Evolutionary conservation across 1,284 basidiomycete genomes (phyloP), one percentile per base, ranked within the genome.

Genomic region (Ganoderma lingzhi): DNA sequence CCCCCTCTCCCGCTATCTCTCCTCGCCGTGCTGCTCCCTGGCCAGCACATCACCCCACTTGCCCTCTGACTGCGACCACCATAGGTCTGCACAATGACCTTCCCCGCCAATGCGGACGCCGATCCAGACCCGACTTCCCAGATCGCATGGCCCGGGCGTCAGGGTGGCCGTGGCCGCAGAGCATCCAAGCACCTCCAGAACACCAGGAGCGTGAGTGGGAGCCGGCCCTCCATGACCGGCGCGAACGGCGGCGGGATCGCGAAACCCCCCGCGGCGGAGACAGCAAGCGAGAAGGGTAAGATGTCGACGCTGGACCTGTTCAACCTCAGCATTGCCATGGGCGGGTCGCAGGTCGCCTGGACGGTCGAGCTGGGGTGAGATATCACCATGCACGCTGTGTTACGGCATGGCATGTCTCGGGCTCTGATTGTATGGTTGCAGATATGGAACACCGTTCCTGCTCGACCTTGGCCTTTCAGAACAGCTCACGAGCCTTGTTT

Each of bases 381-480:
- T 65, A 19, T 35, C 35, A 35, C 35, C 23, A 23, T 48, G 30
- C 32, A 12, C 23, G 28, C 42, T 30, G 28, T 56, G 12, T 64
- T 53, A 68, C n/a, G 37, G 51, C 37, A 39, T 14, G 60, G 53
- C 44, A 17, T 9, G 64, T 56, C 14, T 51, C 10, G 14, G 42
- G 55, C 58, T 67, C 68, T 37, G 23, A 37, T 55, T 17, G n/a
- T 23, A n/a, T 48, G 73, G 23, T 19, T 9, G 74, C 69, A 96
- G 95, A 77, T 97, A 97, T 78, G 96, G 96, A 41, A 98, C 96
- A 2, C 97, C 97, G 0, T 98, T 98, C 80, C 85, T 99, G 56
- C 87, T 98, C 14, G 88, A 87, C 17, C 90, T 99, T 14, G 97
- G 97, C 10, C 86, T 99, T 39, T 93, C 95, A 1, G 96, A 97